Evolutionary conservation across 768 basidiomycete species (phyloP), one percentile per base, ranked within the genome.

Genomic region (Trametes meyenii): DNA sequence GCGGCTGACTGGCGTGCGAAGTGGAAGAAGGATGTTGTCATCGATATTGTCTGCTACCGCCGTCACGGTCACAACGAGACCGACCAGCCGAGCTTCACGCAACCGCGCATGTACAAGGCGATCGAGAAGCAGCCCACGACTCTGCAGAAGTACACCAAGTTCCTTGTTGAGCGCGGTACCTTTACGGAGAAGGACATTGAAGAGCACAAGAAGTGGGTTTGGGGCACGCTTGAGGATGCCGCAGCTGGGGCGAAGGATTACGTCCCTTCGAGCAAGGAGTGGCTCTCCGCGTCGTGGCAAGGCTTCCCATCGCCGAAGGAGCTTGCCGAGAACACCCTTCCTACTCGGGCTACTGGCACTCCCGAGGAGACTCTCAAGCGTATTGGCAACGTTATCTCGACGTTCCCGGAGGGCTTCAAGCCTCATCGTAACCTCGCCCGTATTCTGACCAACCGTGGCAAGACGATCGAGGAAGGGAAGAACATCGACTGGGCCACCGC

Each of bases 51-150:
- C 59, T 99, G 97, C 78, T 99, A 98, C 80, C 92, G 97, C 65
- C 94, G 95, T 56, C 87, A 98, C 72, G 97, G 97, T n/a, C 97
- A 99, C 79, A 99, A 99, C 75, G 97, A 99, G 77, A 98, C 95
- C 11, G 97, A 99, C 72, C 97, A 99, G 75, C 97, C 97, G 24
- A 90, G 86, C 74, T 99, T 99, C 81, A 98, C 97, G 11, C 97
- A 99, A 75, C 97, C 97, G 7, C 84, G 92, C 65, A 99, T 98
- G 97, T 99, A 99, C 81, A 84, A 94, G 75, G 93, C 95, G 33
- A 97, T 99, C 72, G 87, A 88, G 77, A 90, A 92, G 69, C 94
- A 98, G 76, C 92, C 91, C 2, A 95, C 96, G 1, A 86, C 95
- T 5, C 82, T 98, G 55, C 90, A 92, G 7, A 85, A 94, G 73